Base-by-base conservation (phyloP, 768 basidiomycete species). In the Tricholoma bakamatsutake region DNA sequence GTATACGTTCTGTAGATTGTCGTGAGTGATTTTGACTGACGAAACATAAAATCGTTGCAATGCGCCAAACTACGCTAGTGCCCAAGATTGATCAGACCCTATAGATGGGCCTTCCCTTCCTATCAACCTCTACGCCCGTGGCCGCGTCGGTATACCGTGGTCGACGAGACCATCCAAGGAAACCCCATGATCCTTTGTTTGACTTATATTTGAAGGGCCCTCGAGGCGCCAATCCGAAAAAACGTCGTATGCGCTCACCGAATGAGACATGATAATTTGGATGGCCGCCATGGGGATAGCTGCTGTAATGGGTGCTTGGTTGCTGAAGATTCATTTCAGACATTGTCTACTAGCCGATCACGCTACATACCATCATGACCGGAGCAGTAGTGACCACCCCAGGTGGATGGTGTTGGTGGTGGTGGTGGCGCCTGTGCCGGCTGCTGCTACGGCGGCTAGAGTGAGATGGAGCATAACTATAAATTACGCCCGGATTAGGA, bases 41-140 rank as follows among this genome's bases (percentile, higher is more conserved):
- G 43, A 24, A 24, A 24, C 21, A 24, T 24, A 24, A 24, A 24
- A 24, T 24, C 21, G 21, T 24, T 24, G 21, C 21, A 24, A 24
- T 24, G 21, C 21, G 8, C 46, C 30, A 4, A 30, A 28, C 46
- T 15, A 4, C 13, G 46, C 27, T 28, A 13, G 46, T n/a, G 13
- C n/a, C 15, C 28, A 31, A 48, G 28, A 4, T n/a, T 10, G 13
- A 5, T 73, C 60, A 80, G 46, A 79, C 70, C 49, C 78, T 72
- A 66, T 79, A 77, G 52, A 84, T 69, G 21, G 78, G 79, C 52
- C 80, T 73, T 54, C 85, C 84, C 35, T 78, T 68, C 60, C 77
- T 68, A 68, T 84, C 83, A 50, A 82, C 82, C 62, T 81, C 79
- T 15, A 61, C 71, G 5, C 80, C 80, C 15, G 74, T 79, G 17